Evolutionary conservation across 2,329 filamentous ascomycete species (phyloP).

Genomic region (Colletotrichum tanaceti): DNA sequence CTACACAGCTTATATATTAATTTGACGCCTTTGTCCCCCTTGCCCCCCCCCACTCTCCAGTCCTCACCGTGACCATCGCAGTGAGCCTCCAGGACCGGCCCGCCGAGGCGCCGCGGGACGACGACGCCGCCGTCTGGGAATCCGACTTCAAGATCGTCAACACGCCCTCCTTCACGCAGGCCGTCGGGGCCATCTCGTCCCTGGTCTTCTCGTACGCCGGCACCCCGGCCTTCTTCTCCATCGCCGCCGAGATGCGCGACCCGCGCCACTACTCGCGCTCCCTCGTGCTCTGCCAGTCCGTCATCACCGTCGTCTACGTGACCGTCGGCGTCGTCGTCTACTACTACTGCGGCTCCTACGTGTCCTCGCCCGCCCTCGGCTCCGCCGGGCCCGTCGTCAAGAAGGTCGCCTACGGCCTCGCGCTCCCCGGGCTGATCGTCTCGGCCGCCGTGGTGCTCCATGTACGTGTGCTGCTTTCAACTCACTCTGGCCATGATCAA

Average conservation of each 20-base stretch:
- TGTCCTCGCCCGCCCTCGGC: slow-evolving; percentile 60
- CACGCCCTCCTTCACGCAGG: slow-evolving; percentile 47
- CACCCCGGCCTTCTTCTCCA: slow-evolving; percentile 50
- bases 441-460: slow-evolving; percentile 45
- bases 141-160: slow-evolving; percentile 47
- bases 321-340: slow-evolving; percentile 55
- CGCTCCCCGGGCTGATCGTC: slow-evolving; percentile 47
- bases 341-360: slow-evolving; percentile 57
- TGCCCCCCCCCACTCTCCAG: too few species aligned
- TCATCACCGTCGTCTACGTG: slow-evolving; percentile 49
- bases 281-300: slow-evolving; percentile 45
- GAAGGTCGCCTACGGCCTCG: slow-evolving; percentile 57
- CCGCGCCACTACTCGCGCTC: slow-evolving; percentile 46
- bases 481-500: too few species aligned
- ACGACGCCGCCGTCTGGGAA: slow-evolving; percentile 41
- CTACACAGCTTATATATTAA: too few species aligned
- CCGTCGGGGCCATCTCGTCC: slow-evolving; percentile 47
- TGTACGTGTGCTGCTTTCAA: too few species aligned
- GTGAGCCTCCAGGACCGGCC: slow-evolving; percentile 47
- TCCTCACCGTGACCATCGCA: slow-evolving; percentile 47
- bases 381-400: slow-evolving; percentile 56
- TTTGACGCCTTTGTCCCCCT: too few species aligned
- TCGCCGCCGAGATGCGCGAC: slow-evolving; percentile 50
- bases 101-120: slow-evolving; percentile 42
- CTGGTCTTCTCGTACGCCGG: slow-evolving; percentile 54